phyloP scores from a whole-genome alignment of 371 early-diverging fungal genomes.

The Rhizopus delemar region DNA sequence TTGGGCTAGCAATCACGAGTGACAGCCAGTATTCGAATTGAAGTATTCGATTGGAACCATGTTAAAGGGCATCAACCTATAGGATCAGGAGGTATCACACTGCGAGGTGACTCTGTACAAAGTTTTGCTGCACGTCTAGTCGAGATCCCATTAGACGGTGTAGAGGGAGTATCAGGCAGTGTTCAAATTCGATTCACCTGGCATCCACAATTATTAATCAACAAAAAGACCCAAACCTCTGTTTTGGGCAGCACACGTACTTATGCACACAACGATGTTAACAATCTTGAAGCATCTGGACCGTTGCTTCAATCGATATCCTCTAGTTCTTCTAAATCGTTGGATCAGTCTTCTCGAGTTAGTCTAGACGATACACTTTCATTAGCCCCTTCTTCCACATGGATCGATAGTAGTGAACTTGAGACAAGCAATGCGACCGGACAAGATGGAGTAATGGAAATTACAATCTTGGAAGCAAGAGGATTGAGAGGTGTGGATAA shows the following conservation, averaged over 20 bases:
- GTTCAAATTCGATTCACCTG: slow-evolving; percentile 43
- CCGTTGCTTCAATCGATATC: slow-evolving; percentile 11
- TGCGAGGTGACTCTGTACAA: slow-evolving; percentile 45
- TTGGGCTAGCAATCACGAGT: slow-evolving; percentile 52
- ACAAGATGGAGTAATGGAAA: slow-evolving; percentile 43
- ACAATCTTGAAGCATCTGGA: slow-evolving; percentile 25
- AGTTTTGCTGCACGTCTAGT: slow-evolving; percentile 38
- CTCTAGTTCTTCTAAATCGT: slow-evolving; percentile 4
- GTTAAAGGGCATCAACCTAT: slow-evolving; percentile 52
- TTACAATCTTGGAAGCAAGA: slow-evolving; percentile 59
- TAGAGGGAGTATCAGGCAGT: slow-evolving; percentile 43
- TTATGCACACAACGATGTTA: slow-evolving; percentile 15
- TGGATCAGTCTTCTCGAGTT: background rate
- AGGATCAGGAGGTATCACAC: slow-evolving; percentile 49
- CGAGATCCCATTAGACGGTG: slow-evolving; percentile 47
- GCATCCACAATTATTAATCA: slow-evolving; percentile 48
- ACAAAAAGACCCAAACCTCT: slow-evolving; percentile 46
- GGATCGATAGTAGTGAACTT: slow-evolving; percentile 7
- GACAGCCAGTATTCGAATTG: slow-evolving; percentile 65
- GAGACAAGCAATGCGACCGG: slow-evolving; percentile 27
- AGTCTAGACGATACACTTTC: slow-evolving; percentile 28
- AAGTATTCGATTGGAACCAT: slow-evolving; percentile 87
- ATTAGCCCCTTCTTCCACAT: slow-evolving; percentile 12
- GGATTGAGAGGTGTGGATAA: slow-evolving; percentile 66
- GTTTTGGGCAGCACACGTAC: slow-evolving; percentile 33